Evolutionary conservation across 2,329 filamentous ascomycete genomes (phyloP), one percentile per base, ranked within the genome.

Genomic region (Hypoxylon sp.): DNA sequence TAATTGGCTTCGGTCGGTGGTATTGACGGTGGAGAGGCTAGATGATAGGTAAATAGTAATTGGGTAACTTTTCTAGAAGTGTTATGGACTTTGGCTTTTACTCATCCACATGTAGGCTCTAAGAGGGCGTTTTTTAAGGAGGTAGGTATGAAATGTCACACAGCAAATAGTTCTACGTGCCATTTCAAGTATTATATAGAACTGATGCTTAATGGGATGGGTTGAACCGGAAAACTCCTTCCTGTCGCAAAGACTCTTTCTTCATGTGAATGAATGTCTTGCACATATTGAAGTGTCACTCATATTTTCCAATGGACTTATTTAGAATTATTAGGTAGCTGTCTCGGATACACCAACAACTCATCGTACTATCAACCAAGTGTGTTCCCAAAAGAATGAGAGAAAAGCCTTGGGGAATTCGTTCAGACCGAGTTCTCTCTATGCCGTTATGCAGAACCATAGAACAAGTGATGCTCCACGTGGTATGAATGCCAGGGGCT

Each of bases 241-340:
- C 23, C 25, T 32, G 40, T 34, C 23, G n/a, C 30, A 47, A 55
- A 55, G 25, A 25, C 17, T 16, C 48, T 51, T 58, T 55, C 46
- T 50, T 23, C 12, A 13, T 11, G 29, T 1, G 17, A 38, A 36
- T 35, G 50, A 34, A 38, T 58, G 47, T 55, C 48, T 55, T 31
- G 21, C 16, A 21, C 8, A 11, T 31, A 23, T 17, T 23, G 32
- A 31, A 36, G 23, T 23, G 15, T 7, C 4, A 34, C 12, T 37
- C n/a, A n/a, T 11, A 23, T 5, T 17, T 46, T 34, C n/a, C 11
- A 7, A 7, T 44, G 9, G 55, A 47, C 17, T 3, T 26, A 34
- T 3, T 8, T 46, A 21, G 51, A 49, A 55, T 21, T 21, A 20
- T 30, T 16, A 5, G 12, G 29, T 29, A 19, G 31, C 13, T 57